Percentiles rank a stretch among this genome's conserved stretches.
Conservation (phyloP, 2,329 filamentous ascomycete species). For the Albophoma yamanashiensis region DNA sequence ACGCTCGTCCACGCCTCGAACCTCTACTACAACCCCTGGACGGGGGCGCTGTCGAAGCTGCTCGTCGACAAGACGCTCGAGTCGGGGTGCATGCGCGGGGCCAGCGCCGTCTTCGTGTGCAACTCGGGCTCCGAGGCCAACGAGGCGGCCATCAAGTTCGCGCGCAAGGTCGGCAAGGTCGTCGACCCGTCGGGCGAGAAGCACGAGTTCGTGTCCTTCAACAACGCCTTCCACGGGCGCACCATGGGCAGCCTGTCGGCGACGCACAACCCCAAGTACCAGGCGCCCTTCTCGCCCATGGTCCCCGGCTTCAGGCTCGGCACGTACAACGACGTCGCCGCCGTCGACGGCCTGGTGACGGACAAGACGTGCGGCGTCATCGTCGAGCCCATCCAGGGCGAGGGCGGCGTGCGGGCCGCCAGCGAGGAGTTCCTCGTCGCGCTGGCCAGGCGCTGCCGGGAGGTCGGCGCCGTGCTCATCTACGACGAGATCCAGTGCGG, state of each 20-base stretch:
- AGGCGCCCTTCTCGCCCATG: conserved; percentile 91
- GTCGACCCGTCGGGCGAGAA: conserved; percentile 63
- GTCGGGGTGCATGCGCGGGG: conserved; percentile 73
- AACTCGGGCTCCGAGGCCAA: conserved; percentile 97
- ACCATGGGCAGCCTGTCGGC: conserved; percentile 95
- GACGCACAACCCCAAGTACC: conserved; percentile 96
- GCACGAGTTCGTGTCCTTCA: conserved; percentile 80
- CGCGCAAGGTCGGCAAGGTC: conserved; percentile 77
- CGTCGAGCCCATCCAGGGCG: conserved; percentile 93
- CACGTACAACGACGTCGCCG: conserved; percentile 69
- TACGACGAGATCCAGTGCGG: conserved; percentile 98
- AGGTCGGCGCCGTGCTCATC: conserved; percentile 80
- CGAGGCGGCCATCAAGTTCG: conserved; percentile 95
- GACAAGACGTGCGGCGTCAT: conserved; percentile 88
- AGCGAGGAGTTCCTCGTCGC: conserved; percentile 73
- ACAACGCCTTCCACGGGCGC: conserved; percentile 87
- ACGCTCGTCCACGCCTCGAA: conserved; percentile 89
- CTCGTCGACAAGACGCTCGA: conserved; percentile 72
- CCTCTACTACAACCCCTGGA: conserved; percentile 96
- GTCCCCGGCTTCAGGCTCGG: conserved; percentile 86
- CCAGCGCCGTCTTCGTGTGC: conserved; percentile 76
- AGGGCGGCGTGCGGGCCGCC: conserved; percentile 83
- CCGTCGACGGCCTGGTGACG: conserved; percentile 64
- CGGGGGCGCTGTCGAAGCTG: conserved; percentile 74
- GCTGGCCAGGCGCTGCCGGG: conserved; percentile 73